Conservation (phyloP, 2,329 filamentous ascomycete genomes). For the Venturia pyrina region DNA sequence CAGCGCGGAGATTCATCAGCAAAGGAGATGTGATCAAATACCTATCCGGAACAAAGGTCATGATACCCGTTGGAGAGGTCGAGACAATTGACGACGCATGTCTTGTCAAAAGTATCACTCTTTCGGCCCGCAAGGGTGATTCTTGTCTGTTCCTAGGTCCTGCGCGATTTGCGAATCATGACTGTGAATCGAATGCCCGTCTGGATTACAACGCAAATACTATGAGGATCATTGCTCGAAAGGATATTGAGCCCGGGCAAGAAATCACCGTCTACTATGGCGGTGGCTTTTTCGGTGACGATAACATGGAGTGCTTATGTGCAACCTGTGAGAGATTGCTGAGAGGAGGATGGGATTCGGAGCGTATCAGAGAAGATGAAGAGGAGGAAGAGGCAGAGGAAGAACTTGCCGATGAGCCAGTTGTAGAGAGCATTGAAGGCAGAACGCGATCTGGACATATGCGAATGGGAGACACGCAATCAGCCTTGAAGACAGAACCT, state of each 20-base stretch:
- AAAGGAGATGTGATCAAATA: conserved; percentile 85
- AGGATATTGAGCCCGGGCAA: conserved; percentile 74
- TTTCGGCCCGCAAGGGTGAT: conserved; percentile 83
- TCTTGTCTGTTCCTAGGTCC: conserved; percentile 90
- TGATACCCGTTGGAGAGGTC: conserved; percentile 88
- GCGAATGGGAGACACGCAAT: neutral
- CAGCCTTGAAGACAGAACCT: neutral
- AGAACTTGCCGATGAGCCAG: conserved; percentile 14
- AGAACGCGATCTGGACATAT: neutral
- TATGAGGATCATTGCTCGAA: conserved; percentile 80
- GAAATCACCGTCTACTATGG: conserved; percentile 97
- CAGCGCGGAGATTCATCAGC: conserved; percentile 67
- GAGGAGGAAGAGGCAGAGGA: conserved; percentile 18
- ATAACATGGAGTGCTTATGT: conserved; percentile 93
- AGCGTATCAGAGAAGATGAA: conserved; percentile 28
- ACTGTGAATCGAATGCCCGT: conserved; percentile 85
- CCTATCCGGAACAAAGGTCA: conserved; percentile 80
- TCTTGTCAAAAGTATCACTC: conserved; percentile 94
- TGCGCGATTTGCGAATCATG: conserved; percentile 93
- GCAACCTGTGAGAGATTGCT: conserved; percentile 67
- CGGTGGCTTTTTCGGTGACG: conserved; percentile 88
- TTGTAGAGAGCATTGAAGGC: neutral
- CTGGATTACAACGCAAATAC: conserved; percentile 73
- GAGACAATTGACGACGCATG: conserved; percentile 67
- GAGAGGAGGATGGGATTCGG: conserved; percentile 72